Evolutionary conservation across 176 grass and related monocot genomes (phyloP).

Genomic region (bread wheat (Triticum aestivum)): DNA sequence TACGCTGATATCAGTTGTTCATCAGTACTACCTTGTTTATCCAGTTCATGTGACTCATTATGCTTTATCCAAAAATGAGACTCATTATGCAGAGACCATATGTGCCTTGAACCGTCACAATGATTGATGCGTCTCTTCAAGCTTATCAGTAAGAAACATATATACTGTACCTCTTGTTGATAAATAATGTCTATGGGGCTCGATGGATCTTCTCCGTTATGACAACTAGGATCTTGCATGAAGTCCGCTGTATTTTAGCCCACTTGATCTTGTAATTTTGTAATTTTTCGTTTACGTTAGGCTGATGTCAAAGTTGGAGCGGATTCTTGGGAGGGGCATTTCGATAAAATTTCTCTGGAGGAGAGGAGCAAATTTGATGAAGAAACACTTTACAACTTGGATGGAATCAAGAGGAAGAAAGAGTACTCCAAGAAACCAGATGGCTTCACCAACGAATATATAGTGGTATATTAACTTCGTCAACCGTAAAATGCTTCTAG

Average conservation of each 20-base stretch:
- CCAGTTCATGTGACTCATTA: background rate
- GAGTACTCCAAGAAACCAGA: slow-evolving; percentile 16
- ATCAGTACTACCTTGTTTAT: background rate
- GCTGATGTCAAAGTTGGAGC: background rate
- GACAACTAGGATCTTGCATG: background rate
- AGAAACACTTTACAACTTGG: slow-evolving; percentile 31
- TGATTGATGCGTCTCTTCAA: too few species aligned
- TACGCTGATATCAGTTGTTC: background rate
- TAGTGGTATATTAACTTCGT: slow-evolving; percentile 14
- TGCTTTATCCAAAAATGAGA: background rate
- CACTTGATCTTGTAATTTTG: background rate
- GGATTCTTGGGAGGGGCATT: slow-evolving; percentile 23
- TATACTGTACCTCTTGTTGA: background rate
- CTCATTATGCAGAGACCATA: too few species aligned
- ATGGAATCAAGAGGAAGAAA: slow-evolving; percentile 39
- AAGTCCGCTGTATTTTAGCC: background rate
- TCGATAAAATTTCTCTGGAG: slow-evolving; percentile 26
- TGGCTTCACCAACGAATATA: slow-evolving; percentile 38
- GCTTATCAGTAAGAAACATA: background rate
- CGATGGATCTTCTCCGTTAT: background rate
- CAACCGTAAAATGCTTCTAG: too few species aligned
- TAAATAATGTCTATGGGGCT: background rate
- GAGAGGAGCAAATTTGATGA: slow-evolving; percentile 44
- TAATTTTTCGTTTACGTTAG: background rate
- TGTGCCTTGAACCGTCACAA: too few species aligned